phyloP scores from a whole-genome alignment of 2,329 filamentous ascomycete species.

The Cercospora citrullina region DNA sequence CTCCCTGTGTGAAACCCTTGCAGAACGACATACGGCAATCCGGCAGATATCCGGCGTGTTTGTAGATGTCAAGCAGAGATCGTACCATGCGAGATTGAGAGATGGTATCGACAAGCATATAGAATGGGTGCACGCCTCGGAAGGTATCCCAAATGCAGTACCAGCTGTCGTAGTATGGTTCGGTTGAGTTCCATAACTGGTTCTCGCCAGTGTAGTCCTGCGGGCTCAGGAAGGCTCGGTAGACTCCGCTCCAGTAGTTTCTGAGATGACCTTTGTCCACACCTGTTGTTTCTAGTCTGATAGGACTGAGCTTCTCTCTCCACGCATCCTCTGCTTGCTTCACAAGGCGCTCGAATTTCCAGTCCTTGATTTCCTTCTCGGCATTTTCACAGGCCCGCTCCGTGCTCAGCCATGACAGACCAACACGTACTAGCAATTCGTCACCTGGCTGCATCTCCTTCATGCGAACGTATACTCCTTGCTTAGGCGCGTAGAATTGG shows the following conservation, averaged over 20 bases:
- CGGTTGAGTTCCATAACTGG: slow-evolving; percentile 45
- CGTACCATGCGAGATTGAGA: slow-evolving; percentile 66
- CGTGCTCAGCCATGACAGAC: slow-evolving; percentile 66
- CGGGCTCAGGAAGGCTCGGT: slow-evolving; percentile 47
- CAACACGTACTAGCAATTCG: slow-evolving; percentile 62
- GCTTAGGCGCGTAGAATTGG: slow-evolving; percentile 31
- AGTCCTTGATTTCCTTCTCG: slow-evolving; percentile 65
- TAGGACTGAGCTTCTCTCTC: slow-evolving; percentile 43
- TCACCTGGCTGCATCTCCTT: slow-evolving; percentile 40
- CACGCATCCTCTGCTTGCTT: slow-evolving; percentile 42
- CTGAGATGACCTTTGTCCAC: slow-evolving; percentile 40
- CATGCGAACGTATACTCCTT: slow-evolving; percentile 39
- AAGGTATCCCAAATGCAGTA: slow-evolving; percentile 58
- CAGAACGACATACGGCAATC: slow-evolving; percentile 74
- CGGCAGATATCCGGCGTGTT: slow-evolving; percentile 68
- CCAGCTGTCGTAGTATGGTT: slow-evolving; percentile 51
- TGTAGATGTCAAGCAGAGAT: slow-evolving; percentile 69
- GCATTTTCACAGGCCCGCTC: slow-evolving; percentile 67
- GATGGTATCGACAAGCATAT: slow-evolving; percentile 66
- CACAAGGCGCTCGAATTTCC: slow-evolving; percentile 59
- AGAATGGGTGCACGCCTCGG: slow-evolving; percentile 59
- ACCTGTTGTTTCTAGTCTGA: slow-evolving; percentile 38
- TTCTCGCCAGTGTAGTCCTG: slow-evolving; percentile 51
- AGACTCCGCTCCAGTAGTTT: slow-evolving; percentile 48
- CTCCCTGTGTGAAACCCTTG: slow-evolving; percentile 72